Conservation (phyloP, 2,329 filamentous ascomycete species). For the Akanthomyces dipterigenus region DNA sequence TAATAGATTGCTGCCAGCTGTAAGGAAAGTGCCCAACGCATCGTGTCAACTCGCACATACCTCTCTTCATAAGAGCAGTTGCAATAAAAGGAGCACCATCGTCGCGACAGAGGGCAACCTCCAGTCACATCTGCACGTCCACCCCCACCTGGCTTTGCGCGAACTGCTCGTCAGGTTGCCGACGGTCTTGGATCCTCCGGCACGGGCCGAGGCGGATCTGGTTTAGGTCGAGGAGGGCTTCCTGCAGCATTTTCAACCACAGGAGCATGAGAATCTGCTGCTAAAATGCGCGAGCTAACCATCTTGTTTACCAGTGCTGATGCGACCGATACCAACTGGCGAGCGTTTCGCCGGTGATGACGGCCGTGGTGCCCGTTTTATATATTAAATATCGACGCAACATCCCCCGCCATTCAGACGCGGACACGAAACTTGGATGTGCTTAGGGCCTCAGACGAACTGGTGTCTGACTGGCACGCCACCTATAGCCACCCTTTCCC, state of each 20-base stretch:
- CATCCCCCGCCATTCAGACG: neutral
- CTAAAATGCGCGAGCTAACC: neutral
- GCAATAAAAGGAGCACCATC: neutral
- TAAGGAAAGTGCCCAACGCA: neutral
- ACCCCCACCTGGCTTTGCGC: neutral
- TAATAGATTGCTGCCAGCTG: neutral
- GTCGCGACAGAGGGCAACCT: neutral
- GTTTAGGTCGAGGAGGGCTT: neutral
- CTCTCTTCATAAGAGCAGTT: neutral
- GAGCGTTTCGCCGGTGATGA: neutral
- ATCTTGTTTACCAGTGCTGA: neutral
- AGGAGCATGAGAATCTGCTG: neutral
- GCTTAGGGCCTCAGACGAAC: neutral
- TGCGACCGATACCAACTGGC: neutral
- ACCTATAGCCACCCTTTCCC: neutral
- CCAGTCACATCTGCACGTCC: neutral
- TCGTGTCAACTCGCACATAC: neutral
- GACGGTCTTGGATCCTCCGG: neutral
- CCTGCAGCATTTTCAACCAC: neutral
- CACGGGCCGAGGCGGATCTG: constrained; percentile 4
- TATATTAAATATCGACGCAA: neutral
- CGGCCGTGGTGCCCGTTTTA: neutral
- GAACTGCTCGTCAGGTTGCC: neutral
- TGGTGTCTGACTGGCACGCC: neutral
- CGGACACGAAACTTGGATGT: constrained; percentile 1